Percentiles rank a stretch among this genome's conserved stretches.
Conservation (phyloP, 768 basidiomycete species). For the Cyclocybe aegerita region DNA sequence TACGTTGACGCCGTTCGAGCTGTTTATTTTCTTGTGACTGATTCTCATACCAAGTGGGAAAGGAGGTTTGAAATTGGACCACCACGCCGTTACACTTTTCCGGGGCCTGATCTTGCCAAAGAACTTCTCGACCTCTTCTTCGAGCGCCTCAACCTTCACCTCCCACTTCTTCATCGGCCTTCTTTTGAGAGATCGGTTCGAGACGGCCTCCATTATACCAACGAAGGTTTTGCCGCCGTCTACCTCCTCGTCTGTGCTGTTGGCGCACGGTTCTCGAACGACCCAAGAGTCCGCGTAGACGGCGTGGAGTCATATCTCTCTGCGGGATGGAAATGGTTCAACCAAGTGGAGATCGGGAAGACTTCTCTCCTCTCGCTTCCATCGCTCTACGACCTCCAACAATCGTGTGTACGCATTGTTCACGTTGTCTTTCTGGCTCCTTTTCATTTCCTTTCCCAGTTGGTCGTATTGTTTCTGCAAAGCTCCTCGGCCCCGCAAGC, state of each 20-base stretch:
- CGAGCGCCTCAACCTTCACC: conserved; percentile 46
- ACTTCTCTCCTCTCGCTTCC: conserved; percentile 65
- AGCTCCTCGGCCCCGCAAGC: conserved; percentile 61
- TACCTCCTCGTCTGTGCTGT: conserved; percentile 74
- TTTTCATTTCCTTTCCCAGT: conserved; percentile 26
- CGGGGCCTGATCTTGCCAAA: conserved; percentile 47
- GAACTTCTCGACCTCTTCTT: conserved; percentile 69
- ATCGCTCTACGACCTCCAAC: conserved; percentile 72
- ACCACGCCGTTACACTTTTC: conserved; percentile 40
- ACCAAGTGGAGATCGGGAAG: conserved; percentile 66
- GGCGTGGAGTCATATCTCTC: conserved; percentile 39
- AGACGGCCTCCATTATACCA: conserved; percentile 47
- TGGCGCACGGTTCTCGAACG: conserved; percentile 57
- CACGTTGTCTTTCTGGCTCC: neutral
- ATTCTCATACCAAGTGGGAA: conserved; percentile 15
- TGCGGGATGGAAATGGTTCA: conserved; percentile 65
- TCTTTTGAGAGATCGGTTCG: conserved; percentile 55
- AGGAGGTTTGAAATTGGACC: conserved; percentile 31
- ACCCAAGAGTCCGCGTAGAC: conserved; percentile 51
- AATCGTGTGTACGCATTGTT: conserved; percentile 45
- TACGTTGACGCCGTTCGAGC: conserved; percentile 16
- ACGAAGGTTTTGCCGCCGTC: conserved; percentile 54
- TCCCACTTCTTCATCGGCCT: conserved; percentile 73
- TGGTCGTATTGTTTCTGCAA: conserved; percentile 53
- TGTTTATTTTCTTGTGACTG: neutral